phyloP scores from a whole-genome alignment of 148 eudicot species.

The Euryodendron excelsum region DNA sequence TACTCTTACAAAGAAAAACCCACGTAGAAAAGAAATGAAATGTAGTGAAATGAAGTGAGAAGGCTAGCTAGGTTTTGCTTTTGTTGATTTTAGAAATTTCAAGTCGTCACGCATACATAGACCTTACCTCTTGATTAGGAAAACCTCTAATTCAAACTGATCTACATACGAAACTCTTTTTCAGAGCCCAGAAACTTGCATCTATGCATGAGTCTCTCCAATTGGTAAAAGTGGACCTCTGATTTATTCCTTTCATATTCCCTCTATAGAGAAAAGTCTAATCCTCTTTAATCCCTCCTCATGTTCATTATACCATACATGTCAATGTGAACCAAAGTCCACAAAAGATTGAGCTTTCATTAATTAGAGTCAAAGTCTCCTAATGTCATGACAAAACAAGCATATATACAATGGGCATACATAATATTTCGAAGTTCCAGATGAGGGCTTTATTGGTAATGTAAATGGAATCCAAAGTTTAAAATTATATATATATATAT shows the following conservation, averaged over 20 bases:
- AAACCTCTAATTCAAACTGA: neutral
- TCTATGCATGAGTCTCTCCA: neutral
- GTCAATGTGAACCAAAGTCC: no score
- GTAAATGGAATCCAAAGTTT: no score
- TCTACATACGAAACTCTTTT: neutral
- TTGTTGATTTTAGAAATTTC: neutral
- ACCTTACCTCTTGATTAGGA: neutral
- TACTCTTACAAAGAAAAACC: constrained; percentile 9
- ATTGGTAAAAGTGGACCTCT: neutral
- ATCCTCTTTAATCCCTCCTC: neutral
- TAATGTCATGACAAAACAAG: no score
- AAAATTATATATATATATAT: no score
- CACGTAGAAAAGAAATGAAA: neutral
- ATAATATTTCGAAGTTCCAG: no score
- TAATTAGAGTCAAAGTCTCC: no score
- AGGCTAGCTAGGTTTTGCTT: neutral
- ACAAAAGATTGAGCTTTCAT: no score
- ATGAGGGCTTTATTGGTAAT: no score
- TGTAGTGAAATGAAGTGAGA: neutral
- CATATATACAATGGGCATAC: no score
- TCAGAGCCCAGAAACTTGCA: neutral
- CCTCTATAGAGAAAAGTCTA: no score
- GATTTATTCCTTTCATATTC: neutral
- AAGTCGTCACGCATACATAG: constrained; percentile 1
- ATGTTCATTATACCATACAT: no score